Conservation (phyloP, 1,139 yeast species). For the Candida pseudoviswanathii region DNA sequence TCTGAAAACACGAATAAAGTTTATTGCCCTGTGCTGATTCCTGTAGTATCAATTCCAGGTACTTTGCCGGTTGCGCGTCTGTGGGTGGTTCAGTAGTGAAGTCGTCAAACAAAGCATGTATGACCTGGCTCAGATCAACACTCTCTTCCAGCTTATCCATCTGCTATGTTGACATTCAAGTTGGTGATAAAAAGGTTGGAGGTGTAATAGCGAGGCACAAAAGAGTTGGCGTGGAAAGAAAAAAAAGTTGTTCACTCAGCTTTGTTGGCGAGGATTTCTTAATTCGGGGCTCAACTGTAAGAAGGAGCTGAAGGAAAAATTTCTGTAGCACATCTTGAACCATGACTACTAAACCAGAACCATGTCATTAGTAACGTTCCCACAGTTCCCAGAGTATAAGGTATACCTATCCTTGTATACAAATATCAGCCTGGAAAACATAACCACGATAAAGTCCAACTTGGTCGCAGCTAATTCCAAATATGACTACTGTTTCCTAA, state of each 20-base stretch:
- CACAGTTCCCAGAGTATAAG: conserved; percentile 34
- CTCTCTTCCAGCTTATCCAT: not conserved
- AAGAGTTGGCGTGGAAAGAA: not conserved
- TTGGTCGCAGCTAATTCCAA: conserved; percentile 33
- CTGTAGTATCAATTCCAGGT: conserved; percentile 43
- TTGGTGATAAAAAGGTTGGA: not conserved
- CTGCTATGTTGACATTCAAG: not conserved
- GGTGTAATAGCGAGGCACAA: not conserved
- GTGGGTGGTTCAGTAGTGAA: not conserved
- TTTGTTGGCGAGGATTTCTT: not conserved
- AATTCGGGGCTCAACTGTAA: not conserved
- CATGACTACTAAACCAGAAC: not conserved
- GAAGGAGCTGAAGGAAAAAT: not conserved
- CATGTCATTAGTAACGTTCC: conserved; percentile 23
- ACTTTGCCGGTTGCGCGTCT: conserved; percentile 14
- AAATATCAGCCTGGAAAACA: conserved; percentile 20
- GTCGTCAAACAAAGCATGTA: conserved; percentile 11
- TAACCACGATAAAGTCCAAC: conserved; percentile 29
- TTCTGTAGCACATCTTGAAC: not conserved
- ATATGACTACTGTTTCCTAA: conserved; percentile 45
- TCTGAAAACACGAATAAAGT: conserved; percentile 36
- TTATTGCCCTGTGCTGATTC: conserved; percentile 31
- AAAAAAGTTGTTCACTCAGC: not conserved
- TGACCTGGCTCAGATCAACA: conserved; percentile 8
- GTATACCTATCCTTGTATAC: conserved; percentile 28